Base-by-base conservation (phyloP, 352 stramenopile species). In the Globisporangium okanoganense region DNA sequence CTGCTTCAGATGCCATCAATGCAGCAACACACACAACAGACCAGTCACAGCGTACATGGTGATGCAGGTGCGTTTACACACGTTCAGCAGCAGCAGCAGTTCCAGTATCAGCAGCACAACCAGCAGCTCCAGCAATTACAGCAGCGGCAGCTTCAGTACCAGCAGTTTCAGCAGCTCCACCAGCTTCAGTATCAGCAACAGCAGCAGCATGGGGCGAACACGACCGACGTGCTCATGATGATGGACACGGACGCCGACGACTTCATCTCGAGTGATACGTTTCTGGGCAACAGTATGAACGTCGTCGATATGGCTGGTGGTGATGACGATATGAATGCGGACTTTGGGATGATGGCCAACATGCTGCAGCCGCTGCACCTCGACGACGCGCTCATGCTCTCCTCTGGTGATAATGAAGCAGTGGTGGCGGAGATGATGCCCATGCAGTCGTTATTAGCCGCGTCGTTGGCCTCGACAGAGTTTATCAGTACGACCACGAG, bases 161-260 rank as follows among this genome's bases (percentile, higher is more conserved):
- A 52, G 2, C 45, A 52, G 13, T 47, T 47, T 24, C 47, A 53
- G 24, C 47, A 53, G 25, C 24, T 49, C 10, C 57, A 63, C 29
- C 14, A 43, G 13, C 36, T 45, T 3, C 48, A 57, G 7, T 48
- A 48, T 14, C 56, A 43, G 18, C 57, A 63, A 36, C 58, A 56
- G 18, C 56, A 36, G 4, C 29, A 45, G 2, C 22, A 20, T 2
- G 10, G n/a, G 44, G 44, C 33, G 2, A 41, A 29, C 22, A 29
- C 43, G 14, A 40, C 59, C 24, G 59, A 65, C 41, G 54, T 65
- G 50, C 59, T 65, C 51, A 60, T 60, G 59, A 65, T 65, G 59
- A 55, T 60, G 29, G 59, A 65, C 31, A 24, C 9, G n/a, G 36
- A 7, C 16, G 18, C 16, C 8, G 56, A 62, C 3, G 58, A 43